Percentiles rank a stretch among this genome's conserved stretches.
Conservation (phyloP, 257 asterid species). For the Ophiorrhiza pumila region DNA sequence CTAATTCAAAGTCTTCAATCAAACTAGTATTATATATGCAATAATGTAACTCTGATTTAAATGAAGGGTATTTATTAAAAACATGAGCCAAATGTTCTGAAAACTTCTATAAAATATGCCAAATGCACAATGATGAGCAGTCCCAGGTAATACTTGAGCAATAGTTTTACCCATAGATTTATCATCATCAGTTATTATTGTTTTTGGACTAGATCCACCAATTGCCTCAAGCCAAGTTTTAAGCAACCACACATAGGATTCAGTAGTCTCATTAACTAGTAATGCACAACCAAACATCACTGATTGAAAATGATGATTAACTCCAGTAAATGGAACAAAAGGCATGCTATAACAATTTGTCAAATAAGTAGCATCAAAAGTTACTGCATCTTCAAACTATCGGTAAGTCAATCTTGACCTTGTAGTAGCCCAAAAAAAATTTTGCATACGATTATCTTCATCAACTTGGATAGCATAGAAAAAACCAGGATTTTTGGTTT, state of each 20-base stretch:
- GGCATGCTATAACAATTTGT: constrained; percentile 2
- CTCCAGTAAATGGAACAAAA: constrained; percentile 10
- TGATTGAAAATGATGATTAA: too few relatives aligned
- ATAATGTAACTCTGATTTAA: too few relatives aligned
- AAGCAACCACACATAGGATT: too few relatives aligned
- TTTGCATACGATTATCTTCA: background rate
- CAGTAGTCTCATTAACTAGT: too few relatives aligned
- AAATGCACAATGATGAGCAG: background rate
- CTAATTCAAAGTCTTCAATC: too few relatives aligned
- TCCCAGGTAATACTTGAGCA: background rate
- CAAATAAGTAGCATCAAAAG: constrained; percentile 13
- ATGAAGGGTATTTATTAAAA: too few relatives aligned
- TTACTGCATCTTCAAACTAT: constrained; percentile 8
- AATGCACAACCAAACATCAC: too few relatives aligned
- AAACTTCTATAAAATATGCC: background rate
- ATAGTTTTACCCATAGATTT: background rate
- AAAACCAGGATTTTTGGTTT: background rate
- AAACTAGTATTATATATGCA: too few relatives aligned
- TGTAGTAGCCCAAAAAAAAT: constrained; percentile 17
- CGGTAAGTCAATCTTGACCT: background rate
- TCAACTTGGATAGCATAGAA: constrained; percentile 6
- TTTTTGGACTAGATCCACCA: too few relatives aligned
- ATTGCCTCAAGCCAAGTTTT: too few relatives aligned
- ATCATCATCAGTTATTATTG: too few relatives aligned
- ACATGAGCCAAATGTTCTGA: background rate